Percentiles rank a stretch among this genome's conserved stretches.
Evolutionary conservation across 345 rosid species (phyloP).

Genomic region (Murraya koenigii): DNA sequence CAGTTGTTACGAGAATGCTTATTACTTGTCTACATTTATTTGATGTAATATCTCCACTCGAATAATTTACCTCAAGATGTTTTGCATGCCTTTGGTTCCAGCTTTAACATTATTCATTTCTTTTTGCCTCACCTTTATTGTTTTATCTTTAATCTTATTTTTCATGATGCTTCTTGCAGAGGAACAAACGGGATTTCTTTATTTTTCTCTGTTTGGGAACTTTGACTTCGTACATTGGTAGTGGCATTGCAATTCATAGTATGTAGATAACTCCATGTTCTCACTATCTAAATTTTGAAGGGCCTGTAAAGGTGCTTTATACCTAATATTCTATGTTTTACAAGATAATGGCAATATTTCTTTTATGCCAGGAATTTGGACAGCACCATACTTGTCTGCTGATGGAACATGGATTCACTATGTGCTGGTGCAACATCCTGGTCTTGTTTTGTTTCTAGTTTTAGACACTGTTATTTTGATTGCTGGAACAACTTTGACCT

Average conservation of each 20-base stretch:
- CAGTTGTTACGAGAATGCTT: background rate
- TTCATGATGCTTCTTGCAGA: constrained; percentile 42
- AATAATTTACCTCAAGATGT: background rate
- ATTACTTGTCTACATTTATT: background rate
- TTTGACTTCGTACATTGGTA: constrained; percentile 49
- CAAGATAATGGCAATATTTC: background rate
- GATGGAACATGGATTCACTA: constrained; percentile 61
- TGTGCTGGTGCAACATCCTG: constrained; percentile 62
- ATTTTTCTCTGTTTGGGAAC: constrained; percentile 68
- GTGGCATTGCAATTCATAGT: constrained; percentile 70
- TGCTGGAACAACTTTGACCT: constrained; percentile 59
- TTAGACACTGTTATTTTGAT: constrained; percentile 52
- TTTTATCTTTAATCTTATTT: background rate
- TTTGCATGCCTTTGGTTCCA: background rate
- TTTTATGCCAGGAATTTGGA: constrained; percentile 63
- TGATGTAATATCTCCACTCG: background rate
- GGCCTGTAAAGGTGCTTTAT: background rate
- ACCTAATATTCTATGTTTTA: background rate
- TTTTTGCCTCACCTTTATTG: background rate
- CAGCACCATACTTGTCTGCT: constrained; percentile 34
- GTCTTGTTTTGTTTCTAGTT: constrained; percentile 54
- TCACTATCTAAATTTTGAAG: background rate
- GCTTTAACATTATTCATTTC: constrained; percentile 1
- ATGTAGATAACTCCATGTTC: constrained; percentile 24
- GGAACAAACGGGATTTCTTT: constrained; percentile 89